Base-by-base conservation (phyloP, 345 rosid species). In the Abelmoschus esculentus region DNA sequence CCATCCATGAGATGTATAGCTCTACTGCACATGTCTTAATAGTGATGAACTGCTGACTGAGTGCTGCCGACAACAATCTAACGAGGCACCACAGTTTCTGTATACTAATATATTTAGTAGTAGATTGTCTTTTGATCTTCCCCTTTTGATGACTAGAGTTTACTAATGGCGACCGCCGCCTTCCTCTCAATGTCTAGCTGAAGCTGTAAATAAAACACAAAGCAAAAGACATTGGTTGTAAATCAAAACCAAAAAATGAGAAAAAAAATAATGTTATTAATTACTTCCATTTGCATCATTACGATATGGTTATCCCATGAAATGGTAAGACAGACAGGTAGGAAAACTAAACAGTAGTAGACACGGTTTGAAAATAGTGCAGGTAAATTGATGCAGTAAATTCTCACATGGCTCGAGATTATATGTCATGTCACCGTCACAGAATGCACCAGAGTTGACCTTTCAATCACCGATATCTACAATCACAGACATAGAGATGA, bases 191-290 rank as follows among this genome's bases (percentile, higher is more conserved):
- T 70, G 28, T 59, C 54, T 22, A 14, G 10, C 59, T 73, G 56
- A 31, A 60, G 66, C 70, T 78, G 85, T 78, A 76, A 71, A 81
- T 74, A 75, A 64, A 69, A 69, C 38, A 69, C 53, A 68, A 17
- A 50, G 26, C 26, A 70, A 47, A 47, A 32, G 44, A 44, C 70
- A 28, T 66, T 47, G 70, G 15, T 6, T 74, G 80, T 65, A 77
- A 69, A 72, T 61, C 53, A 28, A 47, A 47, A 47, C n/a, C 15
- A 4, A 47, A 47, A 47, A 44, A 44, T 32, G 36, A 32, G 36
- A 3, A 32, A 32, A 32, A 32, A 36, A 36, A 22, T 22, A 36
- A 36, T 36, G 40, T 36, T 3, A 12, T 46, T 46, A 46, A 11
- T 46, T 11, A 46, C 15, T 46, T 46, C 15, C 13, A 46, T 46